Evolutionary conservation across 2,329 filamentous ascomycete species (phyloP).

Genomic region (Botrytis fragariae): DNA sequence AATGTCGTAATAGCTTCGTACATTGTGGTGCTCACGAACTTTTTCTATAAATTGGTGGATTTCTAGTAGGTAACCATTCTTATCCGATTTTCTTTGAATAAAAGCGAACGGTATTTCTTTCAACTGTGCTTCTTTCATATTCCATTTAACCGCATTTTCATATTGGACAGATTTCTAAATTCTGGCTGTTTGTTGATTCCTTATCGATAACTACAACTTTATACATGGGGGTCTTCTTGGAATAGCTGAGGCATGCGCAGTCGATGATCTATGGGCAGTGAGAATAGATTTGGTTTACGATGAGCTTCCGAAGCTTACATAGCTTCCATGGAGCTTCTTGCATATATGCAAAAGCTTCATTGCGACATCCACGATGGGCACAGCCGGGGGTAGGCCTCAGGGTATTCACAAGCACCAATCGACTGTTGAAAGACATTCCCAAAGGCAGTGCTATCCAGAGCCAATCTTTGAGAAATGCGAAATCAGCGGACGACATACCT

Average conservation of each 20-base stretch:
- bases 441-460: constrained; percentile 26
- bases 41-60: neutral
- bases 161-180: neutral
- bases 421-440: constrained; percentile 28
- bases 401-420: constrained; percentile 36
- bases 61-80: neutral
- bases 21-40: constrained; percentile 1
- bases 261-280: constrained; percentile 25
- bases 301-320: constrained; percentile 35
- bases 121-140: neutral
- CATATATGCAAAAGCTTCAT: constrained; percentile 30
- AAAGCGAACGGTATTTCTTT: neutral
- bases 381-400: constrained; percentile 28
- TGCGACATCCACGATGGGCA: constrained; percentile 29
- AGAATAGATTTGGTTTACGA: constrained; percentile 23
- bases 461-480: constrained; percentile 28
- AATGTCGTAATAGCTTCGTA: constrained; percentile 22
- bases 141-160: too few relatives aligned
- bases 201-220: constrained; percentile 21
- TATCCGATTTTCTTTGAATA: neutral
- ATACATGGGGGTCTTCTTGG: constrained; percentile 19
- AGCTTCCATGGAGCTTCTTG: constrained; percentile 35
- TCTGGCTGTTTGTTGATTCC: neutral
- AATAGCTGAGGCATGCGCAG: constrained; percentile 17
- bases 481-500: constrained; percentile 28